Evolutionary conservation across 2,329 filamentous ascomycete species (phyloP), one percentile per base, ranked within the genome.

Genomic region (Paecilomyces sp.): DNA sequence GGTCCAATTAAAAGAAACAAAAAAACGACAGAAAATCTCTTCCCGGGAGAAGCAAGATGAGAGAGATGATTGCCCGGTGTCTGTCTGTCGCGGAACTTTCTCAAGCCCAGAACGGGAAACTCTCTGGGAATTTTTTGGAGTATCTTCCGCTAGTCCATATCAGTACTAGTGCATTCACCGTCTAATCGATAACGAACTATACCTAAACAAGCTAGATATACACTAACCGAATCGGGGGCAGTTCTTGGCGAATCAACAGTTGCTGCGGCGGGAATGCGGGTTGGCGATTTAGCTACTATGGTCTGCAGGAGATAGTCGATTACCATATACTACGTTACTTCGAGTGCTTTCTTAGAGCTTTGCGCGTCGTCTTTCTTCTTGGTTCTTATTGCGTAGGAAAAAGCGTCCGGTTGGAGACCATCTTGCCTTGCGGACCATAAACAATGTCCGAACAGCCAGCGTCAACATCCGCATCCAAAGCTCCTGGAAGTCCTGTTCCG

Each of bases 81-180:
- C 25, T 28, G 22, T 22, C 22, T 28, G 33, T 55, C 24, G 61
- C 62, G 60, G 63, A 56, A 59, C 59, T 58, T 56, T 60, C 60
- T 58, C 47, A 58, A 55, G 11, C 54, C 30, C 33, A 33, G 50
- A 61, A 62, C 22, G 51, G 24, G 51, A 53, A 53, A 25, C 22
- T 59, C 64, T 69, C 65, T 65, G 69, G 66, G 64, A 69, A 71
- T 72, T 72, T 72, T 72, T 72, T 71, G 68, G 68, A 66, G 66
- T 62, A 7, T 22, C 22, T 22, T 22, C 22, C 55, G 53, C 69
- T 67, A 70, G 57, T 36, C 61, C 60, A 5, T 28, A 63, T 66
- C 12, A 0, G 60, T 63, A 62, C 3, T 41, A 34, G 34, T 56
- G 1, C 1, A 11, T 33, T 5, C 13, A 13, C 25, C 30, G 6